Percentiles rank a stretch among this genome's conserved stretches.
Conservation (phyloP, 352 stramenopile genomes). For the Globisporangium heterothallicum region DNA sequence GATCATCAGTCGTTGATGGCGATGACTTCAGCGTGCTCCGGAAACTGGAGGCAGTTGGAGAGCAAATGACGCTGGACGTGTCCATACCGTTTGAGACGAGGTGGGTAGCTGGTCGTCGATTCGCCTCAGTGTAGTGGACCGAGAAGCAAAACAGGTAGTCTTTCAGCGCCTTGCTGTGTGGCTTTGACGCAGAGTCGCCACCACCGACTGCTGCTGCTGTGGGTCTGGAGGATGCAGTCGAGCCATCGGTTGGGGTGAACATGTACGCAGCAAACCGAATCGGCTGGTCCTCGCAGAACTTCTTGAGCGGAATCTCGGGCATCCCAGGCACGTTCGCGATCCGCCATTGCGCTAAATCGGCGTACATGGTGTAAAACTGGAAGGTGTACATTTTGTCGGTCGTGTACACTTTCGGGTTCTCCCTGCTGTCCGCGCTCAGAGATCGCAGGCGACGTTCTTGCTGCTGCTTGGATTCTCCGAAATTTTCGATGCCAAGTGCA, state of each 20-base stretch:
- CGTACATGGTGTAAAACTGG: conserved; percentile 48
- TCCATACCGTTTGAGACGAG: not conserved
- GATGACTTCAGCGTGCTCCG: not conserved
- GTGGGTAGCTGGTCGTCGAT: not conserved
- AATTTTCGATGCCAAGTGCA: conserved; percentile 25
- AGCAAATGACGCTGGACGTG: conserved; percentile 3
- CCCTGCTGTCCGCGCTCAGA: conserved; percentile 11
- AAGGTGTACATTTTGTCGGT: conserved; percentile 52
- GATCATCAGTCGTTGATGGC: not conserved
- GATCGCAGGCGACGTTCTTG: conserved; percentile 14
- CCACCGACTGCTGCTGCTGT: not conserved
- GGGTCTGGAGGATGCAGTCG: too few species aligned
- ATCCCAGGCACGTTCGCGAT: conserved; percentile 39
- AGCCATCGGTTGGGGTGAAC: conserved; percentile 6
- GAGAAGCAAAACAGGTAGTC: conserved; percentile 49
- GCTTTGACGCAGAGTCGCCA: not conserved
- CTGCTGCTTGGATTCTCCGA: conserved; percentile 28
- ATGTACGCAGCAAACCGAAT: conserved; percentile 43
- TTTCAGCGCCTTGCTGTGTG: conserved; percentile 25
- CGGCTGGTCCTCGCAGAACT: conserved; percentile 25
- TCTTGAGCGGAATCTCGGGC: conserved; percentile 33
- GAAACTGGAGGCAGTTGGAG: conserved; percentile 12
- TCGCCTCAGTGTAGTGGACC: conserved; percentile 24
- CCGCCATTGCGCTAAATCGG: conserved; percentile 39
- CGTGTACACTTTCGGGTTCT: conserved; percentile 19